phyloP scores from a whole-genome alignment of 129 eudicot species.

The Arctium lappa region DNA sequence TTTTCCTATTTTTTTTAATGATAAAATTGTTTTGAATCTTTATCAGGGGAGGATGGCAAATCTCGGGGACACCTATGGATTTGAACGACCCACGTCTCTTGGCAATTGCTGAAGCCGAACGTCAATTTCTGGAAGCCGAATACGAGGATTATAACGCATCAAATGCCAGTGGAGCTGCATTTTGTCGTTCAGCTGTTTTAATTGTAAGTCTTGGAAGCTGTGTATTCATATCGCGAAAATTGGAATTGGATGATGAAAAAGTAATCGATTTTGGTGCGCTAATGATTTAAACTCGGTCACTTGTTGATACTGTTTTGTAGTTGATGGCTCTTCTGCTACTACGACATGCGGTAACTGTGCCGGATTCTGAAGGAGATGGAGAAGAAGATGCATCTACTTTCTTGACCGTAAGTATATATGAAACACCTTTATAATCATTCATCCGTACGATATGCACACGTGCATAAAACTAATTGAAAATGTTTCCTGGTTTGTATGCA shows the following conservation, averaged over 20 bases:
- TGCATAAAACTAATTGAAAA: too few relatives aligned
- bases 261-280: not conserved
- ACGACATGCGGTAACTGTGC: constrained; percentile 64
- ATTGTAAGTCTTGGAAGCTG: constrained; percentile 44
- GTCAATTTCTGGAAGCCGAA: constrained; percentile 80
- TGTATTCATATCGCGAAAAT: not conserved
- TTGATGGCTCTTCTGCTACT: constrained; percentile 83
- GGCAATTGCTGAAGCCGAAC: constrained; percentile 89
- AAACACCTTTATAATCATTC: too few relatives aligned
- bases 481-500: too few relatives aligned
- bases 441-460: too few relatives aligned
- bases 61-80: constrained; percentile 82
- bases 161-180: constrained; percentile 86
- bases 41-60: constrained; percentile 90
- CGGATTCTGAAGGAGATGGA: constrained; percentile 61
- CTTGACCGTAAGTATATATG: constrained; percentile 60
- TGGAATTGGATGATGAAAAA: not conserved
- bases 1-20: not conserved
- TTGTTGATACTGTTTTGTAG: constrained; percentile 30
- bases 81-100: constrained; percentile 85
- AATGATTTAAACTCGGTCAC: not conserved
- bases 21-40: not conserved
- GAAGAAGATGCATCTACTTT: constrained; percentile 72
- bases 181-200: constrained; percentile 92
- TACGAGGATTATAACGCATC: constrained; percentile 71